phyloP scores from a whole-genome alignment of 768 basidiomycete genomes.

The Boletus coccyginus region DNA sequence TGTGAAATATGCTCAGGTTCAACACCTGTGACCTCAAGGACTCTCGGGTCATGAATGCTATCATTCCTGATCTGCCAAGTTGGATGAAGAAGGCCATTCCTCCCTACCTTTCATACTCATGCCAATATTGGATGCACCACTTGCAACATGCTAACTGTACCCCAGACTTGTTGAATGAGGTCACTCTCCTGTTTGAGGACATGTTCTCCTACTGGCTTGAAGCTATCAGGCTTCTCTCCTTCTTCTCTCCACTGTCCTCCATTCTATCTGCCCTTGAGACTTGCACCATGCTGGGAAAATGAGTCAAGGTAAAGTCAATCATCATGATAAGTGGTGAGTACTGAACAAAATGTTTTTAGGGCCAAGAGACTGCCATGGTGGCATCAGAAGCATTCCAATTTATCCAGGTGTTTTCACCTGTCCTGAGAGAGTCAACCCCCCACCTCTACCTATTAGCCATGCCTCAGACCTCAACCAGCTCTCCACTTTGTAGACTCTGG shows the following conservation, averaged over 20 bases:
- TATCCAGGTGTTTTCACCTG: conserved; percentile 2
- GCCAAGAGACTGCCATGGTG: neutral
- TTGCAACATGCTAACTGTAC: neutral
- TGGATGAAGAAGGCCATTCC: neutral
- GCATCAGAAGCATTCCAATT: conserved; percentile 6
- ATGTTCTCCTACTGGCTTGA: conserved; percentile 17
- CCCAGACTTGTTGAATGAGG: neutral
- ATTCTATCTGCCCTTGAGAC: neutral
- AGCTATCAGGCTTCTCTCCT: conserved; percentile 19
- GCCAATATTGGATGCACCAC: neutral
- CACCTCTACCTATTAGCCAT: neutral
- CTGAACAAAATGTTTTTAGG: neutral
- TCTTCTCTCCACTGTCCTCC: neutral
- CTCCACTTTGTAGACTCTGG: neutral
- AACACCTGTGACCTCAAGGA: neutral
- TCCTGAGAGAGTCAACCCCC: neutral
- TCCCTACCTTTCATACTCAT: neutral
- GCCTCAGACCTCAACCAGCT: neutral
- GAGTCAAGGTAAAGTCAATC: neutral
- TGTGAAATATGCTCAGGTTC: neutral
- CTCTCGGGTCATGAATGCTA: neutral
- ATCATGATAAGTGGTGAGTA: neutral
- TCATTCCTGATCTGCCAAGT: neutral
- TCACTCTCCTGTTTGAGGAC: neutral
- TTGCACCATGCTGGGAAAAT: neutral